Conservation (phyloP, 2,329 filamentous ascomycete species). For the Ilyonectria destructans region DNA sequence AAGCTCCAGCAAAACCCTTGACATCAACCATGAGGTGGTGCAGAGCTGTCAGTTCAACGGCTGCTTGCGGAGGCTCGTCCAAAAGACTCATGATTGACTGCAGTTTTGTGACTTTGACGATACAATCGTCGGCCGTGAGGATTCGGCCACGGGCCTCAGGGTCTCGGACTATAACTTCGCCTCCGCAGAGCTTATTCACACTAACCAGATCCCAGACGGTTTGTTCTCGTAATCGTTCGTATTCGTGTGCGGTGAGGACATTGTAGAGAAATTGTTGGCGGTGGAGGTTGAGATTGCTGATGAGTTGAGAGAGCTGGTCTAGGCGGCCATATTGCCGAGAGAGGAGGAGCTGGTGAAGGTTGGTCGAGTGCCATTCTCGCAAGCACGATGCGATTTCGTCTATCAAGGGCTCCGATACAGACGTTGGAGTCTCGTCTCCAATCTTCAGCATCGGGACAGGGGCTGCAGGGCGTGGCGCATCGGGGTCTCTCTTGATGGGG, state of each 20-base stretch:
- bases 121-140: constrained; percentile 92
- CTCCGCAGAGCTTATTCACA: constrained; percentile 94
- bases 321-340: constrained; percentile 85
- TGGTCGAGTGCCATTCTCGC: constrained; percentile 98
- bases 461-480: constrained; percentile 84
- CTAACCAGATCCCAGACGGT: constrained; percentile 96
- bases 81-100: constrained; percentile 98
- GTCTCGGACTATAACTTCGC: constrained; percentile 95
- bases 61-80: constrained; percentile 82
- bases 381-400: constrained; percentile 98
- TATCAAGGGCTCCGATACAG: constrained; percentile 89
- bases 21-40: constrained; percentile 90
- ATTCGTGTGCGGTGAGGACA: constrained; percentile 90
- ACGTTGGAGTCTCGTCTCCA: constrained; percentile 95
- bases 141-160: constrained; percentile 87
- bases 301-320: constrained; percentile 85
- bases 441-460: constrained; percentile 98
- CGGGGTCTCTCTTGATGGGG: constrained; percentile 73
- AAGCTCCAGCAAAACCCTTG: constrained; percentile 84
- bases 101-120: constrained; percentile 90
- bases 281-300: constrained; percentile 87
- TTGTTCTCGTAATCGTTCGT: constrained; percentile 84
- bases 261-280: constrained; percentile 94
- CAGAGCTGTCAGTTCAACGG: constrained; percentile 78
- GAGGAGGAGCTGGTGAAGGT: constrained; percentile 92